Conservation (phyloP, 2,329 filamentous ascomycete species). For the Phialophora chinensis region DNA sequence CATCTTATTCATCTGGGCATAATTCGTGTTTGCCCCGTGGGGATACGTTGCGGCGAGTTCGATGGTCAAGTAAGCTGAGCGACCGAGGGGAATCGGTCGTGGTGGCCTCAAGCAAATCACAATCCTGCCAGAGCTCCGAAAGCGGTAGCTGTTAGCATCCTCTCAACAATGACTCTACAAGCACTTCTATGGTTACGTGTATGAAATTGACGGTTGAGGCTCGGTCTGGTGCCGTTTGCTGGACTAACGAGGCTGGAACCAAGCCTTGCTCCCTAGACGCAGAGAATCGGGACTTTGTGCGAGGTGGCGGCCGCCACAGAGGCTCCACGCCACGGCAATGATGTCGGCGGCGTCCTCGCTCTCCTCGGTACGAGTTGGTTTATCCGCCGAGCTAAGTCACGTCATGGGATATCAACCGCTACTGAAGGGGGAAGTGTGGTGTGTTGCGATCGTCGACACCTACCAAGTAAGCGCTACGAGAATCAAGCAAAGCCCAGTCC, state of each 20-base stretch:
- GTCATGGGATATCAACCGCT: constrained; percentile 15
- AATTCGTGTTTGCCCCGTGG: constrained; percentile 19
- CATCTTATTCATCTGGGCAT: not conserved
- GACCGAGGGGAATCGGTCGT: not conserved
- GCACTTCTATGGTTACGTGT: not conserved
- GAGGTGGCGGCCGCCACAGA: constrained; percentile 9
- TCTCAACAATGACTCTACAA: not conserved
- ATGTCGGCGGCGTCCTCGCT: constrained; percentile 17
- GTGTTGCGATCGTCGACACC: not conserved
- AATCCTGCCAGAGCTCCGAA: constrained; percentile 8
- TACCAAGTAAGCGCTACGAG: not conserved
- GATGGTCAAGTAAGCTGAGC: constrained; percentile 17
- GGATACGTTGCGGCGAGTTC: constrained; percentile 12
- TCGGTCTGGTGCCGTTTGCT: not conserved
- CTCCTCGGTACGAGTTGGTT: not conserved
- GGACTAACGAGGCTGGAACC: constrained; percentile 11
- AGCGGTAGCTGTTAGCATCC: constrained; percentile 6
- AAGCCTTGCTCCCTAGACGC: constrained; percentile 7
- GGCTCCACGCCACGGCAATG: constrained; percentile 1
- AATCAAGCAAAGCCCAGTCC: constrained; percentile 8
- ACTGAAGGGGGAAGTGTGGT: not conserved
- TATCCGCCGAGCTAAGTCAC: constrained; percentile 4
- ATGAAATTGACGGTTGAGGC: not conserved
- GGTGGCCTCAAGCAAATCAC: not conserved
- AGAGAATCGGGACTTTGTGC: not conserved